Evolutionary conservation across 139 green algal genomes (phyloP), one percentile per base, ranked within the genome.

Genomic region (Ulvella scutata): DNA sequence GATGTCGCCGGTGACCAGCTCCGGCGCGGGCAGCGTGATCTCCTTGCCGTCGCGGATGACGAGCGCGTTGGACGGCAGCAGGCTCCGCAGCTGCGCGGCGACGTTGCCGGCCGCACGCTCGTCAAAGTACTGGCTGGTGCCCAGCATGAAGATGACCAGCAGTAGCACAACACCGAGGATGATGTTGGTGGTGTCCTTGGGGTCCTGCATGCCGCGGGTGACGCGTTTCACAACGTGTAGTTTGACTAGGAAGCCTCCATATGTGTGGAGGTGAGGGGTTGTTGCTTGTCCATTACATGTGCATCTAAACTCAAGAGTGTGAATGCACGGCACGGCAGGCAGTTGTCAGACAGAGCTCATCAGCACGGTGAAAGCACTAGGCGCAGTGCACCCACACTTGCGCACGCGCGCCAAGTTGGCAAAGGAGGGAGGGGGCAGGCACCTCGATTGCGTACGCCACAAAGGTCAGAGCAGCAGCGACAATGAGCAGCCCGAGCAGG

Each of bases 61-160:
- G 6, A 51, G n/a, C 59, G 85, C 91, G 75, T 88, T 88, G 38
- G 87, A 89, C 35, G 89, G 89, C 10, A 94, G 84, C 36, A 94
- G 76, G 34, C 80, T 84, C 43, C 89, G 86, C 80, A 94, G 90
- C 33, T 85, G 85, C 38, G 91, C 81, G 86, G 93, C 93, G 73
- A 80, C 61, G 40, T 74, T 80, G 79, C 67, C 51, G 21, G 75
- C 79, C 2, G 34, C 72, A 28, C 79, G 79, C 62, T 82, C 79
- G n/a, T 82, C 75, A 31, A 75, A 23, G 59, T 80, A 82, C 23
- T 33, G 61, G 75, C 79, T 82, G 29, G 74, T n/a, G 44, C 75
- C 77, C 3, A 75, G 79, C 36, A 77, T 21, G 2, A 72, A 75
- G 23, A 82, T 75, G 10, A 79, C 75, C 7, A 79, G 60, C 72